phyloP scores from a whole-genome alignment of 2,329 filamentous ascomycete genomes.

The Nemania sp. region DNA sequence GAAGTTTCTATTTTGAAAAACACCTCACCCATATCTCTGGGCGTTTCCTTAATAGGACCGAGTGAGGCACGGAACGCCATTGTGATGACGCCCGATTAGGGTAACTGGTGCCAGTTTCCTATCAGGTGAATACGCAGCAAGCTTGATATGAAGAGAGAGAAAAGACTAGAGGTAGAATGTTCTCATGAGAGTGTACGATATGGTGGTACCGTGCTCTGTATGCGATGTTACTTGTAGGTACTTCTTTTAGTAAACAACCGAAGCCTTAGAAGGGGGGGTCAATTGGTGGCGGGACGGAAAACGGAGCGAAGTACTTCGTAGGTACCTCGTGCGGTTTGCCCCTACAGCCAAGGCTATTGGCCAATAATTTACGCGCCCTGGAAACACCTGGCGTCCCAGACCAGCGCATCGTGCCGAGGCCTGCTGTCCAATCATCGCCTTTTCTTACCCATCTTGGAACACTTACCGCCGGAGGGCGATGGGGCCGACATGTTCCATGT shows the following conservation, averaged over 20 bases:
- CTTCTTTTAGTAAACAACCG: too few relatives aligned
- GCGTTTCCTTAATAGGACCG: slow-evolving; percentile 2
- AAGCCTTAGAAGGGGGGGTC: too few relatives aligned
- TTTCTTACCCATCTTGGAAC: slow-evolving; percentile 44
- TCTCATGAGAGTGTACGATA: too few relatives aligned
- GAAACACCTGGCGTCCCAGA: slow-evolving; percentile 43
- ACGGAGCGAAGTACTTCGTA: not conserved
- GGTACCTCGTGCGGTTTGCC: too few relatives aligned
- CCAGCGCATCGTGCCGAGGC: slow-evolving; percentile 37
- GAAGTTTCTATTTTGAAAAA: slow-evolving; percentile 14
- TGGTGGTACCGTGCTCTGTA: too few relatives aligned
- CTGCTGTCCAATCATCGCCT: slow-evolving; percentile 45
- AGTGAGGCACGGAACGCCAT: not conserved
- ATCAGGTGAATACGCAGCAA: too few relatives aligned
- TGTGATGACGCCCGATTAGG: not conserved
- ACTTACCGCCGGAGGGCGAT: slow-evolving; percentile 47
- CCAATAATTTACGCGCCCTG: slow-evolving; percentile 47
- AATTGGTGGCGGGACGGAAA: not conserved
- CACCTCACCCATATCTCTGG: slow-evolving; percentile 3
- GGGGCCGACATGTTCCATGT: slow-evolving; percentile 40
- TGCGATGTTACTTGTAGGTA: too few relatives aligned
- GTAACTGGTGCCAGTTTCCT: not conserved
- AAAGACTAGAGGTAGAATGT: too few relatives aligned
- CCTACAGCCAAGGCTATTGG: slow-evolving; percentile 11
- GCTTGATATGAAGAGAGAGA: too few relatives aligned